Conservation (phyloP, 768 basidiomycete species). For the Pisolithus sp. region DNA sequence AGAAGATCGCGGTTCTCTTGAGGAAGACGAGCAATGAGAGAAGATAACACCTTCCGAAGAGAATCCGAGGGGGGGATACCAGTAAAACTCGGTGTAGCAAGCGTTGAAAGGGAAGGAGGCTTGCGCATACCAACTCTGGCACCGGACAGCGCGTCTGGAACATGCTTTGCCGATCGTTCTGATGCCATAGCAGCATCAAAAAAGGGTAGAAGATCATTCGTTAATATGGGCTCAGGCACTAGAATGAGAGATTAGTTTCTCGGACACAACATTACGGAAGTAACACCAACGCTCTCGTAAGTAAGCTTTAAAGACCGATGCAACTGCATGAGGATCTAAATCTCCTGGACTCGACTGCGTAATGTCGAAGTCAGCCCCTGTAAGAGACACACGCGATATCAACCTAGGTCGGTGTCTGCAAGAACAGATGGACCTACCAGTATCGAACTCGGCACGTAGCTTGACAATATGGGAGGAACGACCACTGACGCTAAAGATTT, state of each 20-base stretch:
- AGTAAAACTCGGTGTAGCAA: slow-evolving; percentile 64
- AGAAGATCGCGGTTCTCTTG: slow-evolving; percentile 80
- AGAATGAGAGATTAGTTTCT: slow-evolving; percentile 6
- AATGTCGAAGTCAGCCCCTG: slow-evolving; percentile 86
- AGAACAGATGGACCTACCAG: slow-evolving; percentile 38
- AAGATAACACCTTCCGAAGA: slow-evolving; percentile 51
- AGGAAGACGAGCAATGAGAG: slow-evolving; percentile 65
- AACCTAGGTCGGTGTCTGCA: slow-evolving; percentile 3
- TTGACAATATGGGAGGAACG: slow-evolving; percentile 74
- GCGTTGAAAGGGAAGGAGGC: slow-evolving; percentile 73
- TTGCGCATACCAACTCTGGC: slow-evolving; percentile 51
- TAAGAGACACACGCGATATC: not conserved
- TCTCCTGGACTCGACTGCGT: slow-evolving; percentile 73
- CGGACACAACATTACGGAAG: not conserved
- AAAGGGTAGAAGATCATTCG: slow-evolving; percentile 56
- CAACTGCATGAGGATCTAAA: slow-evolving; percentile 90
- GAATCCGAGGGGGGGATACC: slow-evolving; percentile 55
- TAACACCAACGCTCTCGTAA: slow-evolving; percentile 77
- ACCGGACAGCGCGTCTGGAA: slow-evolving; percentile 22
- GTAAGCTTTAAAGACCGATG: slow-evolving; percentile 88
- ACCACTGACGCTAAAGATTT: slow-evolving; percentile 61
- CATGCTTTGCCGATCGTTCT: slow-evolving; percentile 35
- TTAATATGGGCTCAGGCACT: slow-evolving; percentile 89
- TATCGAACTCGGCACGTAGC: slow-evolving; percentile 76
- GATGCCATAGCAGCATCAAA: slow-evolving; percentile 74